Conservation (phyloP, 208 protist species). For the Trypanosoma scelopori region DNA sequence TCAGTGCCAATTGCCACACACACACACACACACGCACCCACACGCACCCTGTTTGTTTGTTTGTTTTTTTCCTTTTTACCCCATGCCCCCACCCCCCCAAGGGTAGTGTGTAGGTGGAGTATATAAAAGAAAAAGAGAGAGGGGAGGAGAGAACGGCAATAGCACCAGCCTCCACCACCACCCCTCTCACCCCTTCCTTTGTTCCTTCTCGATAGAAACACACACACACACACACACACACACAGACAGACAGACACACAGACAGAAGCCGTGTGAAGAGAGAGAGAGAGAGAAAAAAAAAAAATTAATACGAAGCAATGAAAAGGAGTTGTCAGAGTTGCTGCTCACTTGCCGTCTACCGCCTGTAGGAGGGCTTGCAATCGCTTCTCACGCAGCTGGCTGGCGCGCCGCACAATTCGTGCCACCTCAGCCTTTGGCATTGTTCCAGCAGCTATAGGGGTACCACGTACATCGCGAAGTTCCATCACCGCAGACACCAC, state of each 20-base stretch:
- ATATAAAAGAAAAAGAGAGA: too few species aligned
- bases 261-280: too few species aligned
- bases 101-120: too few species aligned
- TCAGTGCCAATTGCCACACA: not conserved
- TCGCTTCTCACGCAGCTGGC: conserved; percentile 42
- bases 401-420: conserved; percentile 28
- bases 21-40: not conserved
- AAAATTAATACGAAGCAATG: conserved; percentile 4
- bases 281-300: conserved; percentile 9
- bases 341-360: conserved; percentile 54
- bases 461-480: conserved; percentile 48
- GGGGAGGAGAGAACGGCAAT: too few species aligned
- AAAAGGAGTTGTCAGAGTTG: too few species aligned
- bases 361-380: conserved; percentile 50
- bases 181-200: too few species aligned
- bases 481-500: conserved; percentile 64
- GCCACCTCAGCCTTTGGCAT: conserved; percentile 35
- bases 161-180: too few species aligned
- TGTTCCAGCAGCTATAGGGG: conserved; percentile 18
- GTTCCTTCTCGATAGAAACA: too few species aligned
- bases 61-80: too few species aligned
- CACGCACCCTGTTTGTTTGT: too few species aligned
- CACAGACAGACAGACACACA: not conserved
- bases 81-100: too few species aligned
- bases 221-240: not conserved